phyloP scores from a whole-genome alignment of 2,329 filamentous ascomycete species.

The Chaetothyriales sp. region DNA sequence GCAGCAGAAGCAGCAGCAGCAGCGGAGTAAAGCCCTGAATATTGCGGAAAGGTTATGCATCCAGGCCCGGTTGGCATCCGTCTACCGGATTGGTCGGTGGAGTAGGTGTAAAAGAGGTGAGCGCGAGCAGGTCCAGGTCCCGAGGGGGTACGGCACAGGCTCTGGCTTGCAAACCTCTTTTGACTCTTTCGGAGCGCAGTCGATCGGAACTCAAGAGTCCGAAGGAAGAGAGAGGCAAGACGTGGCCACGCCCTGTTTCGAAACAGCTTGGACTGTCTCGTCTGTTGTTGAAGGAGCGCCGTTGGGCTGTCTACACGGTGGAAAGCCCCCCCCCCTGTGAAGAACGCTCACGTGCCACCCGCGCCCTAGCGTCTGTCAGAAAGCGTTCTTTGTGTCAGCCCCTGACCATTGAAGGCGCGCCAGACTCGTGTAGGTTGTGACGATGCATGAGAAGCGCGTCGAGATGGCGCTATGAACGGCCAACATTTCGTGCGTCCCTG shows the following conservation, averaged over 20 bases:
- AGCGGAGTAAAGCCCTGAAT: conserved; percentile 1
- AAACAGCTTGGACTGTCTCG: not conserved
- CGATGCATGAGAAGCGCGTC: not conserved
- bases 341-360: not conserved
- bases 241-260: not conserved
- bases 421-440: not conserved
- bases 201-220: not conserved
- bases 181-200: not conserved
- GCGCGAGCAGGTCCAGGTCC: not conserved
- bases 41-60: conserved; percentile 1
- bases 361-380: not conserved
- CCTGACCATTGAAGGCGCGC: not conserved
- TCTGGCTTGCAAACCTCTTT: not conserved
- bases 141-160: not conserved
- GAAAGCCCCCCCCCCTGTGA: not conserved
- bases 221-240: not conserved
- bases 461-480: not conserved
- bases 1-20: conserved; percentile 13
- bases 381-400: not conserved
- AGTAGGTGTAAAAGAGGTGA: not conserved
- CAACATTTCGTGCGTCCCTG: not conserved
- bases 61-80: not conserved
- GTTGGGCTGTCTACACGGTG: not conserved
- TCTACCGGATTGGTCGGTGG: not conserved
- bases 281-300: not conserved